Base-by-base conservation (phyloP, 768 basidiomycete genomes). In the Pholiota conissans region DNA sequence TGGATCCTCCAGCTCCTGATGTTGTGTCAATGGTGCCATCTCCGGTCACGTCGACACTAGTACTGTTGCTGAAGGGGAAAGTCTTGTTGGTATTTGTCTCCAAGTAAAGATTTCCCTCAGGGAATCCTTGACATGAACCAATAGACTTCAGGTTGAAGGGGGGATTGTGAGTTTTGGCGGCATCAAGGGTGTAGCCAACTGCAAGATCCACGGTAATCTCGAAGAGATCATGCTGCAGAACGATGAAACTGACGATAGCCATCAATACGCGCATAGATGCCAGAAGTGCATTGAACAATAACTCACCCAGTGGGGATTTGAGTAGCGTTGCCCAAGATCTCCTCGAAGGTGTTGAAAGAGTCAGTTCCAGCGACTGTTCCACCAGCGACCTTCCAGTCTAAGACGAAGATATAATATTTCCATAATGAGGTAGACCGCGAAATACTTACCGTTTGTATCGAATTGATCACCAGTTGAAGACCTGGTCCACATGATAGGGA, bases 401-500 rank as follows among this genome's bases (percentile, higher is more conserved):
- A 28, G 35, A 29, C 48, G 5, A 35, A 32, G 42, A 30, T 63
- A 47, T 24, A n/a, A 54, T 46, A 18, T 29, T n/a, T 42, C 7
- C n/a, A 39, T 39, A n/a, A 22, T 18, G 28, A 32, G 7, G 28
- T 20, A 5, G 29, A 56, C 0, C 48, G 35, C 16, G 37, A 42
- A 28, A 13, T 16, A 62, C 72, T 35, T 63, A 85, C 87, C 89
- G 57, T 90, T 86, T 37, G 90, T 91, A 65, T 92, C 89, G 65
- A 90, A 91, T 52, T 73, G 71, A 35, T 73, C 74, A 46, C 79
- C 81, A 27, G 67, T 66, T 46, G 85, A 81, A 10, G 82, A 79
- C 10, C 79, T 76, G 29, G 93, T 91, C 95, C 95, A 98, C 69
- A 96, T 89, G 67, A 97, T 85, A 26, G 96, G 92, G 10, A 86